Conservation (phyloP, 2,329 filamentous ascomycete species). For the Tolypocladium guangdongense region DNA sequence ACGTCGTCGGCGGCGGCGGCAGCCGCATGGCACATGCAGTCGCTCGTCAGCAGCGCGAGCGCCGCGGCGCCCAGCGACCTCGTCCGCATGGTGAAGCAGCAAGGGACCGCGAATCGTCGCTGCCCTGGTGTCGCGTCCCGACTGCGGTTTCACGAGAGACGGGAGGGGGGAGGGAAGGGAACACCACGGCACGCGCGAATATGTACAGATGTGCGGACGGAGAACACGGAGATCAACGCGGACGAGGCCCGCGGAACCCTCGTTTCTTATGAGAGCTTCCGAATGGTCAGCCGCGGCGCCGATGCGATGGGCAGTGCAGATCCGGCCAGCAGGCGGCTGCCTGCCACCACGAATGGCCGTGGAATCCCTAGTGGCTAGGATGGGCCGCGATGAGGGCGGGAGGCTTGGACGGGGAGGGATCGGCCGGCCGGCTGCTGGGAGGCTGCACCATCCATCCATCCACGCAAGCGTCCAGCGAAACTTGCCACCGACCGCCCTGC, state of each 20-base stretch:
- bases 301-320: background rate
- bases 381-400: no score
- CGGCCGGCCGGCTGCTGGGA: no score
- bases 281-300: no score
- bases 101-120: background rate
- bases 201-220: background rate
- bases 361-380: no score
- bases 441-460: no score
- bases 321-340: background rate
- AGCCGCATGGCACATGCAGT: background rate
- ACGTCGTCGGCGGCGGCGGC: slow-evolving; percentile 1
- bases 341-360: no score
- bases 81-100: slow-evolving; percentile 5
- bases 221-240: background rate
- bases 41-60: slow-evolving; percentile 6
- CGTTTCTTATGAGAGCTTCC: background rate
- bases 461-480: no score
- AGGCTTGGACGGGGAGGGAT: no score
- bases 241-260: background rate
- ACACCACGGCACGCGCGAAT: background rate
- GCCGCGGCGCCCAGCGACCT: slow-evolving; percentile 3
- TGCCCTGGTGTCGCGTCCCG: background rate
- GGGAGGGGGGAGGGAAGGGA: background rate
- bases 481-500: no score
- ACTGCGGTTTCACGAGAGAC: no score